These are phyloP conservation scores for Solanum bulbocastanum DNA, from an alignment of 257 asterid species.

Conservation along the genomic window DNA sequence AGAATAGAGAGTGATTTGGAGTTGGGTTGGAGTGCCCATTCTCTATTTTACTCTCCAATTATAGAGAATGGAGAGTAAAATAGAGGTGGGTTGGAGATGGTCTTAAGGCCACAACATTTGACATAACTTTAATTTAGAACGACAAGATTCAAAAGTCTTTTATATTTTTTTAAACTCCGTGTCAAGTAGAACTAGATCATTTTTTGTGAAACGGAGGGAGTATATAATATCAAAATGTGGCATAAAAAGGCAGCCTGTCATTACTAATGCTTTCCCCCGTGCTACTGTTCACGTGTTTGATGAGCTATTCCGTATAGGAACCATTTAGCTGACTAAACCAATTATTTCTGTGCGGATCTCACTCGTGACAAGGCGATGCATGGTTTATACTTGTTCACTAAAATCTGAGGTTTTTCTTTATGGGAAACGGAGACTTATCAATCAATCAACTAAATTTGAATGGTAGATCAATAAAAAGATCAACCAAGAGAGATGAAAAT, in stretches of 20 bases:
- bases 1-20: too few species aligned
- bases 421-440: not conserved
- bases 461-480: not conserved
- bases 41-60: too few species aligned
- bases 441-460: not conserved
- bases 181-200: too few species aligned
- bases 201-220: too few species aligned
- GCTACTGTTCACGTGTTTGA: not conserved
- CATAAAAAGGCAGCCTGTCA: not conserved
- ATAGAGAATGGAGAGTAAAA: too few species aligned
- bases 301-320: not conserved
- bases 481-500: not conserved
- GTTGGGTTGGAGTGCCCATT: too few species aligned
- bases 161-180: too few species aligned
- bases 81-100: too few species aligned
- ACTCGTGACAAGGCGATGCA: not conserved
- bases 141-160: too few species aligned
- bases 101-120: too few species aligned
- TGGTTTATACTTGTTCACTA: not conserved
- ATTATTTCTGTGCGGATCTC: not conserved
- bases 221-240: too few species aligned
- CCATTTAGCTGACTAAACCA: not conserved
- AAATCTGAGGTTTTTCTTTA: not conserved
- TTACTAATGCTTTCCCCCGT: not conserved
- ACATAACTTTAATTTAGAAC: too few species aligned